These are phyloP conservation scores for Lentinus polychrous DNA, from an alignment of 1,284 basidiomycete species.

Conservation along the genomic window DNA sequence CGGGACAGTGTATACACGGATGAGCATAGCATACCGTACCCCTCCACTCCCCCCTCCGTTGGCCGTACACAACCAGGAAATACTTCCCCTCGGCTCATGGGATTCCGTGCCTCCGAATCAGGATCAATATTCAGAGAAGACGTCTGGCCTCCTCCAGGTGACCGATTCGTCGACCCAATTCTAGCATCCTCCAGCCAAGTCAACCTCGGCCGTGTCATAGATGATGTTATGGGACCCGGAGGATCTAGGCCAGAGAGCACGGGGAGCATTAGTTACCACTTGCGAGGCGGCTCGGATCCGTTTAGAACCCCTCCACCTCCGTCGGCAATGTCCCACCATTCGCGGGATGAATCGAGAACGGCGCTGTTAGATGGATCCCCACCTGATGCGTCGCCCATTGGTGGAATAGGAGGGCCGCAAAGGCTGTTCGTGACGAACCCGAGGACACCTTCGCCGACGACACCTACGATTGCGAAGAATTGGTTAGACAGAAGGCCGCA, in stretches of 20 bases:
- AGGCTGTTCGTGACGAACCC: slow-evolving; percentile 3
- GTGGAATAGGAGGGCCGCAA: not conserved
- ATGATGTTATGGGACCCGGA: slow-evolving; percentile 42
- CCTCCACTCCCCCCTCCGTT: slow-evolving; percentile 8
- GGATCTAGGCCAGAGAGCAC: not conserved
- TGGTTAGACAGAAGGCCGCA: not conserved
- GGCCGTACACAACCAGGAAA: slow-evolving; percentile 5
- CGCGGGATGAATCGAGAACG: not conserved
- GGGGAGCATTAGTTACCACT: no score
- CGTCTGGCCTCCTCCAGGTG: slow-evolving; percentile 41
- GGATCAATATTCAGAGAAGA: slow-evolving; percentile 46
- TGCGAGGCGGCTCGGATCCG: not conserved
- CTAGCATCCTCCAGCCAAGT: slow-evolving; percentile 25
- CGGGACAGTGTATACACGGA: slow-evolving; percentile 5
- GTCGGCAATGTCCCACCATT: not conserved
- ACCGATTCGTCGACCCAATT: slow-evolving; percentile 40
- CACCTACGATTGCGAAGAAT: not conserved
- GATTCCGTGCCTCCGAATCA: slow-evolving; percentile 34
- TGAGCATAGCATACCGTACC: slow-evolving; percentile 8
- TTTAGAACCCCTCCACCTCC: not conserved
- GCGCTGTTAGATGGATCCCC: not conserved
- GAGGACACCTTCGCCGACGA: not conserved
- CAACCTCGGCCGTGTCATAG: slow-evolving; percentile 38
- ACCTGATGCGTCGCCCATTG: no score
- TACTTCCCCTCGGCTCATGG: slow-evolving; percentile 29